phyloP scores from a whole-genome alignment of 345 rosid genomes.

The Trapa bicornis region DNA sequence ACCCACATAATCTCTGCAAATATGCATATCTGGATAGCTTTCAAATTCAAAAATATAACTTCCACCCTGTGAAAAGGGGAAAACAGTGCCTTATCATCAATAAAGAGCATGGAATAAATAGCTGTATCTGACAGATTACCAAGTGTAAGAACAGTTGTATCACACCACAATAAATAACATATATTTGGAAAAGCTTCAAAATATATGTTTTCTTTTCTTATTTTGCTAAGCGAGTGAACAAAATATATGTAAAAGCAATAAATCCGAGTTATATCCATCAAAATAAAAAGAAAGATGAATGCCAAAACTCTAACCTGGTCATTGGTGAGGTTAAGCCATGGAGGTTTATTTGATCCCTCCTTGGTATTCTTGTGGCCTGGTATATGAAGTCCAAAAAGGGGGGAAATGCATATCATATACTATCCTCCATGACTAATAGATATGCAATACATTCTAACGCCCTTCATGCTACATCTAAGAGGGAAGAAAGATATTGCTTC shows the following conservation, averaged over 20 bases:
- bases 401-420: background rate
- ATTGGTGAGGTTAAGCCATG: conserved; percentile 75
- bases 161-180: background rate
- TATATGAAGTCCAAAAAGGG: background rate
- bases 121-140: background rate
- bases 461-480: background rate
- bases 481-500: background rate
- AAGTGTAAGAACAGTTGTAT: background rate
- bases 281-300: too few relatives aligned
- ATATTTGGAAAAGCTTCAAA: background rate
- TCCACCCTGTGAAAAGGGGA: conserved; percentile 35
- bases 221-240: too few relatives aligned
- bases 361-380: conserved; percentile 69
- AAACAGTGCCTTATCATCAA: conserved; percentile 2
- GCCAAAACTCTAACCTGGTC: conserved; percentile 33
- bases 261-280: background rate
- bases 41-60: conserved; percentile 81
- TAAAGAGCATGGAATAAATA: conserved; percentile 6
- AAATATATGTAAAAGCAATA: background rate
- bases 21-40: conserved; percentile 57
- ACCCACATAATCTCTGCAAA: conserved; percentile 81
- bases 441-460: background rate
- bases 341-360: conserved; percentile 72
- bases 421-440: background rate
- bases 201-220: too few relatives aligned